Evolutionary conservation across 2,329 filamentous ascomycete species (phyloP), one percentile per base, ranked within the genome.

Genomic region (Phialocephala subalpina): DNA sequence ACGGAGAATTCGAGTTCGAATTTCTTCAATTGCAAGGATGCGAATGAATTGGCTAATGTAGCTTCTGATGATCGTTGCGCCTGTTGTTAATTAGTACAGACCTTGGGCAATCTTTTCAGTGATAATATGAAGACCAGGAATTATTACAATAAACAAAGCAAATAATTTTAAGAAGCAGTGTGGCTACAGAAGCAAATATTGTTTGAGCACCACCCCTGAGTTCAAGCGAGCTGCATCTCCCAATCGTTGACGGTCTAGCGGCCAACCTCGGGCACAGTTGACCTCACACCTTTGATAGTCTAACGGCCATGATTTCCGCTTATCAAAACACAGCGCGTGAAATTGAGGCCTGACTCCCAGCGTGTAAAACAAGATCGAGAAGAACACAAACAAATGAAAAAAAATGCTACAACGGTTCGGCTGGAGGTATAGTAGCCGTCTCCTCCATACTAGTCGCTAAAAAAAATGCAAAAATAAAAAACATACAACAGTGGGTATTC

Each of bases 1-100:
- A 99, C 95, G 0, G 94, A 90, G 71, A 99, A 97, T 75, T 99
- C 96, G 53, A 98, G 86, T 73, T 99, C 96, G 75, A 99, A 94
- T 79, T 98, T 99, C 80, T 99, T 99, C 73, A 98, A 84, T 77
- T 97, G 93, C 62, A 99, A 78, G 20, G 94, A 90, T 49, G 91
- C 88, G 78, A 98, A 98, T 0, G 93, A 96, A 0, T 92, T 90
- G 2, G 92, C 96, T 6, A 99, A 83, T 0, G 96, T 99, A n/a
- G 93, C 91, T 80, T 99, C 96, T 9, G 96, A 94, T 27, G 92
- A 94, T 65, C 93, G 86, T 78, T 92, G 88, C 65, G 87, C 82
- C 84, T 87, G 71, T 25, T 35, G 57, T 40, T 38, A 29, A 62
- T 77, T 65, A 74, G 70, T 69, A 57, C 64, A 14, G 25, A 55